These are phyloP conservation scores for Tuber melanosporum DNA, from an alignment of 495 filamentous ascomycete genomes.

Conservation along the genomic window DNA sequence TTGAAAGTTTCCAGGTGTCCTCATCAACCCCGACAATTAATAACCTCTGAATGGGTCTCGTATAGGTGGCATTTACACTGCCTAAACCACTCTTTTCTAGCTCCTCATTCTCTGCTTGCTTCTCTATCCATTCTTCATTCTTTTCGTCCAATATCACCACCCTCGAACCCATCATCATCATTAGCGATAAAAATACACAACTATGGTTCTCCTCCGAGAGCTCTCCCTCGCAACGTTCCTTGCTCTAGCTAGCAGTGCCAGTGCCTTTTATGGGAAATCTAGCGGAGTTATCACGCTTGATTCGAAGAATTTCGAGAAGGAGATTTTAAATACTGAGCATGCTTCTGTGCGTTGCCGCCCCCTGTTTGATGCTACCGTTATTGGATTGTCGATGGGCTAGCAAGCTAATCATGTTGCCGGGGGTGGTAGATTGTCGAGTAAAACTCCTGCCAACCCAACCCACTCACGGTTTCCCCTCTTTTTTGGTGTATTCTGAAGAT, in stretches of 20 bases:
- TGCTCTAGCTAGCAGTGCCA: conserved; percentile 58
- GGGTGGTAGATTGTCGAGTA: conserved; percentile 60
- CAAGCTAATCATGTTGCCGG: conserved; percentile 10
- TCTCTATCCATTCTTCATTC: background rate
- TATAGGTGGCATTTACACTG: background rate
- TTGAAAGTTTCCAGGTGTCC: background rate
- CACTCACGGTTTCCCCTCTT: conserved; percentile 8
- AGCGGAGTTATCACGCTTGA: conserved; percentile 83
- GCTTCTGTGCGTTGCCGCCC: conserved; percentile 63
- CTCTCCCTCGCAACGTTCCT: conserved; percentile 47
- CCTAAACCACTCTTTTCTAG: background rate
- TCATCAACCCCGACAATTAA: background rate
- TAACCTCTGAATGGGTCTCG: background rate
- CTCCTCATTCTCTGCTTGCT: background rate
- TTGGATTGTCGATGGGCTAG: background rate
- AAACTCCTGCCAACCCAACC: conserved; percentile 41
- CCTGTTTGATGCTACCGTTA: background rate
- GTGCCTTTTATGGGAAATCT: conserved; percentile 73
- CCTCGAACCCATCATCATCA: background rate
- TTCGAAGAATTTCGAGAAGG: conserved; percentile 70
- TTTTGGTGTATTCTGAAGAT: background rate
- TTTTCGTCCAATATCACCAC: background rate
- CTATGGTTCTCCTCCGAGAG: conserved; percentile 37
- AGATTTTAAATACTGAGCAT: conserved; percentile 84
- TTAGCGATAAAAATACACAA: conserved; percentile 4